These are phyloP conservation scores for Oryza meyeriana DNA, from an alignment of 176 grass and related monocot species.

Conservation along the genomic window DNA sequence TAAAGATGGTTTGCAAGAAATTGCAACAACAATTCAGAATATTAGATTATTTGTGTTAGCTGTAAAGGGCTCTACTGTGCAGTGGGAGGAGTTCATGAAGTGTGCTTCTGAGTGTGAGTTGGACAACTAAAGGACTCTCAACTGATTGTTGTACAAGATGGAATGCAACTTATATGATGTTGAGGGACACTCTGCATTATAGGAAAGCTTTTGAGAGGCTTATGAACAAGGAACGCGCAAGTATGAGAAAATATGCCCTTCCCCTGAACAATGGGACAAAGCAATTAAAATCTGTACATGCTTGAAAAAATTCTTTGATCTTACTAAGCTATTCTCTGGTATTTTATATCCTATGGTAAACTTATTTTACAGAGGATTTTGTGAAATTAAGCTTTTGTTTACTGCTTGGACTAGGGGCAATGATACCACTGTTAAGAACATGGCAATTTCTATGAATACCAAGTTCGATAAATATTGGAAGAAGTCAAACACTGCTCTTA, in stretches of 20 bases:
- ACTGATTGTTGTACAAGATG: not conserved
- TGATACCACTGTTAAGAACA: not conserved
- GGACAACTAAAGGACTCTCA: not conserved
- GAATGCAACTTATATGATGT: not conserved
- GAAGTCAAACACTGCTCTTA: not conserved
- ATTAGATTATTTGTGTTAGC: not conserved
- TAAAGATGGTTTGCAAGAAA: not conserved
- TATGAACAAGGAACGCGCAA: not conserved
- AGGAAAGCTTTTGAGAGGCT: not conserved
- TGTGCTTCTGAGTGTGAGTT: too few relatives aligned
- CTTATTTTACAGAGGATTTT: not conserved
- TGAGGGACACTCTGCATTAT: not conserved
- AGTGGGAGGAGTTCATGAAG: not conserved
- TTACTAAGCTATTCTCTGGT: not conserved
- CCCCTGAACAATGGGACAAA: not conserved
- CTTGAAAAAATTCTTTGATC: not conserved
- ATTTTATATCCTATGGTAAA: not conserved
- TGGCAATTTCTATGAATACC: not conserved
- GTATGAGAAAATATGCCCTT: not conserved
- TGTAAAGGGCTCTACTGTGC: not conserved
- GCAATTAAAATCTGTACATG: not conserved
- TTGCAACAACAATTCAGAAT: too few relatives aligned
- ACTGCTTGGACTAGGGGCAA: not conserved
- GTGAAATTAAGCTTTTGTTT: not conserved
- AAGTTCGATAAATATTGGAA: not conserved